Base-by-base conservation (phyloP, 768 basidiomycete species). In the Mycena rosella region DNA sequence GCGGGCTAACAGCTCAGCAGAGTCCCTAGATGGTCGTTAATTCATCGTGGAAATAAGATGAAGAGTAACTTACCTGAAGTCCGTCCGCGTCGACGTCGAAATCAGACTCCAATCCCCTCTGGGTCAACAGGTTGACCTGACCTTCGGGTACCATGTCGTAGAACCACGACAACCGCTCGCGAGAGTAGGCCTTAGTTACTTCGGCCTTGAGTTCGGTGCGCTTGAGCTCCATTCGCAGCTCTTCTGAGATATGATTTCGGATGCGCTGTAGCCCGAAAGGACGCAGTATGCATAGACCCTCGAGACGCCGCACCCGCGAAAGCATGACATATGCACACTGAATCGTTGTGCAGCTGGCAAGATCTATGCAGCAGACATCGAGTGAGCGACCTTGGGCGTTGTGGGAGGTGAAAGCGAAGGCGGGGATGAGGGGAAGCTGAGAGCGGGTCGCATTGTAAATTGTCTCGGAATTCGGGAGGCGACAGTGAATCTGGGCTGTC, bases 171-270 rank as follows among this genome's bases (percentile, higher is more conserved):
- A 32, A 68, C 34, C 27, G 36, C 49, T 42, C 55, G 24, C 22
- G 56, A 40, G 18, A 13, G 5, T 42, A 42, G 11, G 11, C 42
- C 18, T 20, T 15, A 13, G 18, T 42, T 5, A 8, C 14, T 18
- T 11, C 15, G 27, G 61, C 64, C 36, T 72, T 72, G 56, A 58
- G 66, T 59, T 72, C 26, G 58, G 53, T 24, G 42, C 55, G 52
- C 29, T 58, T 26, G 11, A 40, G 6, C 51, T 30, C 29, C 48
- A 11, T 27, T 14, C 56, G 56, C 15, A 57, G 32, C 40, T 57
- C 56, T 40, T 57, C 26, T 15, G 56, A 57, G 24, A 57, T 57
- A n/a, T 57, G 56, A 20, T 57, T 57, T 15, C 27, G 27, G 24
- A 57, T 57, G 29, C 27, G 38, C 20, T 57, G 20, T 20, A 57